Percentiles rank a stretch among this genome's conserved stretches.
Evolutionary conservation across 805 yeast species (phyloP).

Genomic region (Hanseniaspora vineae): DNA sequence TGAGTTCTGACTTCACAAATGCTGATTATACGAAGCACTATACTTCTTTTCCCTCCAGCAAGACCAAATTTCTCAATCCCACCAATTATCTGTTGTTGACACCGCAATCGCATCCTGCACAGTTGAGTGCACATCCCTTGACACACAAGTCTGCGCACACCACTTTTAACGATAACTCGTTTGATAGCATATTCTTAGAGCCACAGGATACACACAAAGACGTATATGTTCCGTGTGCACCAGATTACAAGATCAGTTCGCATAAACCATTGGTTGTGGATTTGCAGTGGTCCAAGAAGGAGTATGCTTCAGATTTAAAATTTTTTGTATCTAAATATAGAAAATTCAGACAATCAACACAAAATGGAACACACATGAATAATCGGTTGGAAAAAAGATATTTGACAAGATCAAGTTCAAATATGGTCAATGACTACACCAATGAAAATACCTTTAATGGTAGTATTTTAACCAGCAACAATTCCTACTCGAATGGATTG

Average conservation of each 20-base stretch:
- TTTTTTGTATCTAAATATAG: neutral
- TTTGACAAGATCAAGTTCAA: neutral
- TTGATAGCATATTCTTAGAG: neutral
- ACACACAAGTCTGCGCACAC: too few species aligned
- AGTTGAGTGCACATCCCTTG: neutral
- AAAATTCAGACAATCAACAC: neutral
- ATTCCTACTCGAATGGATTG: neutral
- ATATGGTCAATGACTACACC: neutral
- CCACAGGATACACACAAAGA: neutral
- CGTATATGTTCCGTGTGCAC: neutral
- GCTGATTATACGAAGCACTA: constrained; percentile 17
- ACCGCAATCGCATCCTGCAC: neutral
- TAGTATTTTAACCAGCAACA: neutral
- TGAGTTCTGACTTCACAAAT: constrained; percentile 28
- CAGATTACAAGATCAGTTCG: neutral
- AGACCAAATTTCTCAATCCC: neutral
- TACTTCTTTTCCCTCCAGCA: neutral
- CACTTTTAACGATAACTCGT: neutral
- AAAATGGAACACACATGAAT: neutral
- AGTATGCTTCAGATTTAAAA: neutral
- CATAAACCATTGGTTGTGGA: neutral
- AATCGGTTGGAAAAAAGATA: neutral
- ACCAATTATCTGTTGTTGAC: neutral
- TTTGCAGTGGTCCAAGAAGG: neutral
- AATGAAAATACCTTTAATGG: neutral